Evolutionary conservation across 106 monocot genomes (phyloP).

Genomic region (Dioscorea alata): DNA sequence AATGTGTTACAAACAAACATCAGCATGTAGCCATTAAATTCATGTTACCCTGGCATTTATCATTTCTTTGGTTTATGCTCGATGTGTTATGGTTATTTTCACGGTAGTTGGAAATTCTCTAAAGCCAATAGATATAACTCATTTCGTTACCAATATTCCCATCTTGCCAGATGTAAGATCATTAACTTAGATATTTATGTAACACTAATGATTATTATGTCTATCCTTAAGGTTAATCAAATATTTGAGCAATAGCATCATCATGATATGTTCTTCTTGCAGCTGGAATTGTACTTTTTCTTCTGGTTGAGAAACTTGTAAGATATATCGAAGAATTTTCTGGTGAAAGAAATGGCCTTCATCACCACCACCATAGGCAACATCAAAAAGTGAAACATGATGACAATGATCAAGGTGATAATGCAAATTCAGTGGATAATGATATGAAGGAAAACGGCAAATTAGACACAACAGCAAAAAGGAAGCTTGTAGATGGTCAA

Average conservation of each 20-base stretch:
- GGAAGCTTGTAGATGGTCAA: slow-evolving; percentile 15
- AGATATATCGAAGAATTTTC: slow-evolving; percentile 87
- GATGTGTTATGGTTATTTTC: too few relatives aligned
- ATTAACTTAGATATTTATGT: too few relatives aligned
- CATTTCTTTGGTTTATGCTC: too few relatives aligned
- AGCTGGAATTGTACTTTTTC: slow-evolving; percentile 90
- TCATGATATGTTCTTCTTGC: slow-evolving; percentile 5
- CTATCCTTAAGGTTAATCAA: too few relatives aligned
- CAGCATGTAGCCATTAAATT: too few relatives aligned
- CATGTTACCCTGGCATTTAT: too few relatives aligned
- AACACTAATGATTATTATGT: too few relatives aligned
- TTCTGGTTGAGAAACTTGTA: slow-evolving; percentile 90
- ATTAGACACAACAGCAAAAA: slow-evolving; percentile 4
- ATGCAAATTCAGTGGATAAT: slow-evolving; percentile 3
- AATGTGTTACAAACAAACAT: neutral
- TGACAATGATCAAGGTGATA: slow-evolving; percentile 12
- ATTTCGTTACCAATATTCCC: too few relatives aligned
- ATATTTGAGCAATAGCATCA: too few relatives aligned
- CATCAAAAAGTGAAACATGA: slow-evolving; percentile 39
- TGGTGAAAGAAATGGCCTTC: slow-evolving; percentile 37
- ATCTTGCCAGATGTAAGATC: too few relatives aligned
- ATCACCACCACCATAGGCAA: slow-evolving; percentile 49
- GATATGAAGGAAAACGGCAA: slow-evolving; percentile 10
- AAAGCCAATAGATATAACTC: too few relatives aligned
- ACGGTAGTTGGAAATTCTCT: too few relatives aligned